Conservation (phyloP, 305 asterid genomes). For the Fraxinus greggii region DNA sequence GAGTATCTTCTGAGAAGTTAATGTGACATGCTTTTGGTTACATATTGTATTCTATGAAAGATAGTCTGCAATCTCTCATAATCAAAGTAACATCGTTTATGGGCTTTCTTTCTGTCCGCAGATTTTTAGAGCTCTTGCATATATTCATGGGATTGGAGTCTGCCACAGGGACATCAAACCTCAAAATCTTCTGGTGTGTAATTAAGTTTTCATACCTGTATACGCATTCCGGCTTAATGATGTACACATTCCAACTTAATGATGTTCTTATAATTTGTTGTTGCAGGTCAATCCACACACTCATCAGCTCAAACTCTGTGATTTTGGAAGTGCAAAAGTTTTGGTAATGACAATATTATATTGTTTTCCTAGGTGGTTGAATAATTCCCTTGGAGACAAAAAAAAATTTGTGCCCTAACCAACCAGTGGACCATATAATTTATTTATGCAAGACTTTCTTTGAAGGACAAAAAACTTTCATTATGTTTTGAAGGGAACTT, state of each 20-base stretch:
- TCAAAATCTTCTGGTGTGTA: conserved; percentile 73
- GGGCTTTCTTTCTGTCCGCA: conserved; percentile 24
- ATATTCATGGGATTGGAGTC: conserved; percentile 76
- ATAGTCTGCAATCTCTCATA: conserved; percentile 16
- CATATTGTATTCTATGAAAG: conserved; percentile 10
- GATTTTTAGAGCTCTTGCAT: conserved; percentile 86
- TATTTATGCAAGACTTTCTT: neutral
- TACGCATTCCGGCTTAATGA: neutral
- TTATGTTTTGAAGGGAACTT: neutral
- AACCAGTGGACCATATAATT: neutral
- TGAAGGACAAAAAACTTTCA: neutral
- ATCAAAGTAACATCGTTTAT: neutral
- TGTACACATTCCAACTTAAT: neutral
- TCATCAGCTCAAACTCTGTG: conserved; percentile 84
- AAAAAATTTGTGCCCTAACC: neutral
- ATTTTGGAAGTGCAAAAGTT: conserved; percentile 91
- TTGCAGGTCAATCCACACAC: conserved; percentile 86
- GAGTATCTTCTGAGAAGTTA: neutral
- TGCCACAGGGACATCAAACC: conserved; percentile 93
- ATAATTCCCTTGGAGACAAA: neutral
- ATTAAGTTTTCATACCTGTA: conserved; percentile 7
- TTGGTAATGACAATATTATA: conserved; percentile 42
- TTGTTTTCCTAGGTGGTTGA: conserved; percentile 2
- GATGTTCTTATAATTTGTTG: conserved; percentile 21
- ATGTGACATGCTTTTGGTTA: neutral